Percentiles rank a stretch among this genome's conserved stretches.
phyloP scores from a whole-genome alignment of 306 rosid genomes.

The Myrica gale region DNA sequence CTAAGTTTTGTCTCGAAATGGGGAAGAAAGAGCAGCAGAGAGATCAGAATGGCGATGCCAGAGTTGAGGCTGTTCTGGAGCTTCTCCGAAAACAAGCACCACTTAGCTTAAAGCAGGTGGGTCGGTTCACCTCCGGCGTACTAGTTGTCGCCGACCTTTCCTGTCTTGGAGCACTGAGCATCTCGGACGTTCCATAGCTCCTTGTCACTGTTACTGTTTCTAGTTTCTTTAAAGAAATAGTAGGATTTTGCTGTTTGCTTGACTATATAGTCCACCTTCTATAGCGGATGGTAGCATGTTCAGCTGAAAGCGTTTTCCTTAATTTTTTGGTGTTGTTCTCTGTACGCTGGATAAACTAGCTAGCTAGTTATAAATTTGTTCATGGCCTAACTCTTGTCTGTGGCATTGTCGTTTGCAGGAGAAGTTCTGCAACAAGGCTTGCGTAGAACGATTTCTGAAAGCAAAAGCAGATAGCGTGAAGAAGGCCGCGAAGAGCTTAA shows the following conservation, averaged over 20 bases:
- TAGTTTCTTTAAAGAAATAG: background rate
- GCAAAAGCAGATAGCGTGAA: slow-evolving; percentile 83
- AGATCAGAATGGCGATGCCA: slow-evolving; percentile 36
- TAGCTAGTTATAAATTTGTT: background rate
- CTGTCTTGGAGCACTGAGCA: background rate
- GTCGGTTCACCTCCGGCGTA: background rate
- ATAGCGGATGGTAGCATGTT: background rate
- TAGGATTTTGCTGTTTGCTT: background rate
- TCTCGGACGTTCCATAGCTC: background rate
- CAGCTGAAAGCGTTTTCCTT: background rate
- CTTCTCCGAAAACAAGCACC: slow-evolving; percentile 80
- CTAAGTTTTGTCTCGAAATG: slow-evolving; percentile 46
- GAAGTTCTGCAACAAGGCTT: slow-evolving; percentile 82
- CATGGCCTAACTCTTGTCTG: background rate
- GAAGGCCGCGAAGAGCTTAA: slow-evolving; percentile 82
- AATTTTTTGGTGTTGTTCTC: background rate
- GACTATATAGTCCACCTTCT: background rate
- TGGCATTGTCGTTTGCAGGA: slow-evolving; percentile 48
- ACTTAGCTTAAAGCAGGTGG: slow-evolving; percentile 77
- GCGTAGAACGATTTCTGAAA: slow-evolving; percentile 79
- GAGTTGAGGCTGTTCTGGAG: slow-evolving; percentile 73
- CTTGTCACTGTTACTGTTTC: background rate
- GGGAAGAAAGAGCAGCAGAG: slow-evolving; percentile 63
- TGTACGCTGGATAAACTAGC: background rate
- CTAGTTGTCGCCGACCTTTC: too few species aligned